Base-by-base conservation (phyloP, 2,329 filamentous ascomycete genomes). In the Colletotrichum sansevieriae region DNA sequence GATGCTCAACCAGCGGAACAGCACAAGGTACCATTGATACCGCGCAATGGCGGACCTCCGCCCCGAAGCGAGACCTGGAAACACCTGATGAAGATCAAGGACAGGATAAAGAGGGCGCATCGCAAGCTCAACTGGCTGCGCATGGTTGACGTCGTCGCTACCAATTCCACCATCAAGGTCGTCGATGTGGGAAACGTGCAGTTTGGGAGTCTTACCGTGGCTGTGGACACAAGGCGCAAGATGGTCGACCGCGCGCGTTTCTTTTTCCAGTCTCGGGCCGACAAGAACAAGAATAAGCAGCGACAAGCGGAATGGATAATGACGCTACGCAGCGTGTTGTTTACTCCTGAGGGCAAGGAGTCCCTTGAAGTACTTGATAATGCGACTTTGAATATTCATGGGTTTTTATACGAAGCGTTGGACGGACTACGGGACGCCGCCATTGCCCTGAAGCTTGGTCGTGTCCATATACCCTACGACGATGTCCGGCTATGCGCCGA, bases 291-390 rank as follows among this genome's bases (percentile, higher is more conserved):
- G 13, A 75, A 89, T 57, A 90, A 92, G 73, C 86, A 79, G 60
- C 77, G 88, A 54, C 94, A 96, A 44, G 95, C 95, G 2, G 97
- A 99, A 83, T 99, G 97, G 95, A 95, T 97, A 71, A 87, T 97
- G 74, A 92, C 92, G 8, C 80, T 95, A 59, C 90, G 93, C 69
- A 98, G 95, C 78, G 87, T 98, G 54, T 84, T 98, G 7, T 97
- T 99, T 75, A 97, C 93, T 0, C 90, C 94, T 1, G 91, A 97
- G 65, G 94, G 94, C 39, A 87, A 87, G 63, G 94, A 98, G 66
- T 91, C 94, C 1, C 90, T 93, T 65, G 95, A 99, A 78, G 83
- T 99, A 2, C 82, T 99, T 72, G 97, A 99, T 78, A 92, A 94
- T 75, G 90, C 93, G 68, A 92, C 92, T 3, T 83, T 98, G 68